These are phyloP conservation scores for Aquilaria sinensis DNA, from an alignment of 345 rosid genomes.

Conservation along the genomic window DNA sequence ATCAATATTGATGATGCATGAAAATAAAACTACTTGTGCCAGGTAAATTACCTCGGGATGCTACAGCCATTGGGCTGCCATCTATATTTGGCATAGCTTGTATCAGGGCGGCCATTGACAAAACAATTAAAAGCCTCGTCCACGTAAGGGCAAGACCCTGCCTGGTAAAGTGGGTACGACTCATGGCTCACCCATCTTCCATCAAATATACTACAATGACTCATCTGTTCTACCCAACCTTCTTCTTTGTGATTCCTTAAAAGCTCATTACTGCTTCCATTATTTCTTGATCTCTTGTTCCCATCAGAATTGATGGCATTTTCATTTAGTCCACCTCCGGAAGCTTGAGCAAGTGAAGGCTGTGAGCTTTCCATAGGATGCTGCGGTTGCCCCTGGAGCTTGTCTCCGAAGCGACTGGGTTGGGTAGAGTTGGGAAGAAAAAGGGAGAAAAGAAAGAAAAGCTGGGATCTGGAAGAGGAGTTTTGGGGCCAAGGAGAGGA, in stretches of 20 bases:
- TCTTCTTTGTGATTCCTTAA: constrained; percentile 8
- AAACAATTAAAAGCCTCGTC: constrained; percentile 41
- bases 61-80: constrained; percentile 41
- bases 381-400: constrained; percentile 10
- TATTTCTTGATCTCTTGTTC: neutral
- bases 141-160: constrained; percentile 38
- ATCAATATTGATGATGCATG: neutral
- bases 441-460: constrained; percentile 14
- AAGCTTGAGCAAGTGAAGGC: neutral
- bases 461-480: constrained; percentile 13
- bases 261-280: neutral
- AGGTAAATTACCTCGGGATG: constrained; percentile 31
- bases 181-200: constrained; percentile 43
- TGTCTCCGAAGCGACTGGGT: constrained; percentile 5
- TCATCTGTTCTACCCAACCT: constrained; percentile 12
- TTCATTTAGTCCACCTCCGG: neutral
- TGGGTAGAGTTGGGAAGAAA: constrained; percentile 17
- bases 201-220: constrained; percentile 30
- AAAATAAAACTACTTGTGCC: neutral
- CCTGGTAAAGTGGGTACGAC: constrained; percentile 28
- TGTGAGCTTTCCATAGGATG: neutral
- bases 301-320: neutral
- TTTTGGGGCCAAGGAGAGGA: constrained; percentile 17
- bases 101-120: constrained; percentile 36
- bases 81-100: constrained; percentile 25